These are phyloP conservation scores for Triangularia verruculosa DNA, from an alignment of 2,329 filamentous ascomycete genomes.

Conservation along the genomic window DNA sequence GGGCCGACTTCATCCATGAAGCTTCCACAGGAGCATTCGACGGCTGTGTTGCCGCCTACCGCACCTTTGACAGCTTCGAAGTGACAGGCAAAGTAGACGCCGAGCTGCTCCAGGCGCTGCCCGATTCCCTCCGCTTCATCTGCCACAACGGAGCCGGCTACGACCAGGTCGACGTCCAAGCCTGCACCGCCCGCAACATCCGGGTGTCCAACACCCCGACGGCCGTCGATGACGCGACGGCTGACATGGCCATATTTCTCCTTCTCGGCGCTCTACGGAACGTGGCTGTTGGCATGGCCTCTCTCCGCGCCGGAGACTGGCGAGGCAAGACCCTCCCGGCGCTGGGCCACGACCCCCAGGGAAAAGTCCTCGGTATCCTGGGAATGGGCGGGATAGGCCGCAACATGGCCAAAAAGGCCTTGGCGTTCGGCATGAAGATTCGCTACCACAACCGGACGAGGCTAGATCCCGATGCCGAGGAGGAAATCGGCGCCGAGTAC, in stretches of 20 bases:
- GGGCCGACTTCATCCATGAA: conserved; percentile 67
- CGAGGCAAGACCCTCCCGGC: conserved; percentile 55
- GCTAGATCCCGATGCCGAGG: conserved; percentile 53
- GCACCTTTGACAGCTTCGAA: conserved; percentile 63
- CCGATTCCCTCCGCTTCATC: conserved; percentile 53
- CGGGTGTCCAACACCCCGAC: conserved; percentile 78
- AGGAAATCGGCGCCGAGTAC: conserved; percentile 58
- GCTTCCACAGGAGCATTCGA: conserved; percentile 63
- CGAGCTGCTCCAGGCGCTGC: conserved; percentile 61
- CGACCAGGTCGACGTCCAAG: conserved; percentile 73
- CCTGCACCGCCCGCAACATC: conserved; percentile 65
- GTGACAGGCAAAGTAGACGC: conserved; percentile 69
- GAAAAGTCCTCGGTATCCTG: conserved; percentile 74
- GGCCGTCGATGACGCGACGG: conserved; percentile 78
- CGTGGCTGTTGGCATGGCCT: conserved; percentile 63
- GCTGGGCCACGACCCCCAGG: conserved; percentile 72
- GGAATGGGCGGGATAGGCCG: conserved; percentile 85
- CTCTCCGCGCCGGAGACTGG: conserved; percentile 67
- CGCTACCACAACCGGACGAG: conserved; percentile 70
- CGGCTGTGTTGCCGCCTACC: conserved; percentile 62
- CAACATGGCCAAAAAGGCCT: conserved; percentile 71
- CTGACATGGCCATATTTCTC: conserved; percentile 76
- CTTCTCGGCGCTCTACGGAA: conserved; percentile 76
- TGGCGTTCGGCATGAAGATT: conserved; percentile 71
- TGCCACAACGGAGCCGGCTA: conserved; percentile 75